Base-by-base conservation (phyloP, 352 stramenopile species). In the Phytophthora citrophthora region DNA sequence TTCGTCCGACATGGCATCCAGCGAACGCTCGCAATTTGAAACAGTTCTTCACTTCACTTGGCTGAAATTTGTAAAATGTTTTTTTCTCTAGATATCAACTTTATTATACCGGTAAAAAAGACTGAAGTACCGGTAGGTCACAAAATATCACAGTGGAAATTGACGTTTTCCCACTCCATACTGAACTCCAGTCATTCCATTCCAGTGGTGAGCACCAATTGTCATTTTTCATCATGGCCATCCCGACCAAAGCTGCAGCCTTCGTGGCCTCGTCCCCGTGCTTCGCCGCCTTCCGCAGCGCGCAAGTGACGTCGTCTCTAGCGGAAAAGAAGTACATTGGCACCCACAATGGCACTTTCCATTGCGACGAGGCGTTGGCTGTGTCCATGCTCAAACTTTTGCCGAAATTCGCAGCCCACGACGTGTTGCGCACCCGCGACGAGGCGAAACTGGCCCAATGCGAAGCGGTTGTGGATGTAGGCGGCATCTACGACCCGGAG, bases 321-420 rank as follows among this genome's bases (percentile, higher is more conserved):
- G 32, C 55, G 4, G 56, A 85, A 23, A 95, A 96, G 72, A 96
- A 96, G 68, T 88, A 91, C 68, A 98, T 99, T 66, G 97, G 96
- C 52, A 99, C 96, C 5, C 97, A 99, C 86, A 97, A 97, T 49
- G 97, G 97, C 46, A 97, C 89, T 58, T 99, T 99, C 81, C 97
- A 99, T 77, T 99, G 97, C 58, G 97, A 99, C 69, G 97, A 99
- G 72, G 97, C 97, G 47, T 85, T 99, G 59, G 97, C 97, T 4
- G 96, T 98, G 26, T 98, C 89, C 51, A 95, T 99, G 77, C 86
- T 99, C 44, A 98, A 98, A 72, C 77, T 99, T 48, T 70, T 98
- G 61, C 91, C 95, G 10, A 72, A 89, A 46, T 99, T 98, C 73
- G 82, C 91, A 26, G 45, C 66, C 24, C 83, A 94, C 77, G 75